phyloP scores from a whole-genome alignment of 208 protist species.

The Perkinsela sp. region DNA sequence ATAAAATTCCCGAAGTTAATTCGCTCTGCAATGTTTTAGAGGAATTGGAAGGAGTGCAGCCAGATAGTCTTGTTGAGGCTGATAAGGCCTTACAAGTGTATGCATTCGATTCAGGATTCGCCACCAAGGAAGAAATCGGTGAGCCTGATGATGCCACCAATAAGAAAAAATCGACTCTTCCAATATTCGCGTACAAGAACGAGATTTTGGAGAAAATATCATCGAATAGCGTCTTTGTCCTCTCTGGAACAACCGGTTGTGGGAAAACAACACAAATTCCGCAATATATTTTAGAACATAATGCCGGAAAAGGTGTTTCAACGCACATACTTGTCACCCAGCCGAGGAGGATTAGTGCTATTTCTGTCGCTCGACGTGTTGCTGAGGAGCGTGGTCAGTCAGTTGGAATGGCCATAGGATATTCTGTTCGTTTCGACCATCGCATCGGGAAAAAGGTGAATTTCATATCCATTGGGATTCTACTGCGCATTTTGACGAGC shows the following conservation, averaged over 20 bases:
- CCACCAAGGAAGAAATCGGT: background rate
- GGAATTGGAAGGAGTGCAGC: background rate
- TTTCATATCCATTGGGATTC: conserved; percentile 83
- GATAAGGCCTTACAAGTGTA: background rate
- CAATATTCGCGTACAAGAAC: background rate
- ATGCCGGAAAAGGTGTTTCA: conserved; percentile 11
- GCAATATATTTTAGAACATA: conserved; percentile 67
- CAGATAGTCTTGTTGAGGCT: background rate
- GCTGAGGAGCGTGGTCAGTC: conserved; percentile 38
- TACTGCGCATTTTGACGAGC: conserved; percentile 74
- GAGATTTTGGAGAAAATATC: background rate
- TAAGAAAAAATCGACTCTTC: background rate
- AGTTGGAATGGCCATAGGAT: conserved; percentile 57
- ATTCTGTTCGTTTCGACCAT: conserved; percentile 80
- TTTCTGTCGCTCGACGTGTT: conserved; percentile 77
- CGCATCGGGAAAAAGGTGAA: conserved; percentile 46
- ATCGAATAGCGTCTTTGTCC: conserved; percentile 31
- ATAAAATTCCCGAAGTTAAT: background rate
- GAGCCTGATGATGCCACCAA: background rate
- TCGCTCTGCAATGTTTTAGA: background rate
- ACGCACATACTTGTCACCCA: conserved; percentile 11
- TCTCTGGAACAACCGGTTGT: conserved; percentile 69
- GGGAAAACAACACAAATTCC: conserved; percentile 75
- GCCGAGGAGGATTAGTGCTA: conserved; percentile 76
- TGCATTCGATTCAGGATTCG: too few species aligned